Base-by-base conservation (phyloP, 1,284 basidiomycete species). In the Moesziomyces sp. region DNA sequence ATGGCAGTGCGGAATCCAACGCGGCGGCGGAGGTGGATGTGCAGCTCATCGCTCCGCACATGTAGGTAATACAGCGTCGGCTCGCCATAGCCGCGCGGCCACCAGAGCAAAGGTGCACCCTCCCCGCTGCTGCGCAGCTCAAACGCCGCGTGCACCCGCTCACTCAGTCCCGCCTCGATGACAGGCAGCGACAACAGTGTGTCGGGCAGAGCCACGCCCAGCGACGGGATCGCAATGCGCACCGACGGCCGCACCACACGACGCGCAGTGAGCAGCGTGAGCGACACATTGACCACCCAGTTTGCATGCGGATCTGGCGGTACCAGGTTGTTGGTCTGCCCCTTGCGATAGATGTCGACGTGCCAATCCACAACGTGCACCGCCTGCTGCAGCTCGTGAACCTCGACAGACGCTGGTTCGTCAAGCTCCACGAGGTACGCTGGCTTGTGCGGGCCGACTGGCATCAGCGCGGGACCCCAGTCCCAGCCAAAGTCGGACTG, bases 401-500 rank as follows among this genome's bases (percentile, higher is more conserved):
- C 16, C 5, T 35, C n/a, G 0, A 11, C 30, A 5, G 23, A 21
- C 16, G 4, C 21, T 8, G 28, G 9, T 5, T 18, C 30, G 23
- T 64, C 50, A 9, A 77, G 46, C 2, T 40, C 62, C n/a, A 79
- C 53, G 19, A 79, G 50, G 38, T 64, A 75, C 3, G 71, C 77
- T 16, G 46, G 56, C 62, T 71, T 70, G 38, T 58, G 45, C 1
- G 75, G 68, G 3, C 77, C 77, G 5, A 48, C 40, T 19, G 77
- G 72, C 8, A 74, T 46, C 30, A 71, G 47, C 1, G 77, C 77
- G 1, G 77, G 77, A 0, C 77, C 79, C 79, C 79, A 81, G 54
- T 81, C 79, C 79, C 79, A 81, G 16, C 79, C 79, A 46, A 81
- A 74, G 57, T 79, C 78, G 14, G 69, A 69, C 61, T 78, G 76